Evolutionary conservation across 148 eudicot genomes (phyloP).

Genomic region (Pharnaceum exiguum): DNA sequence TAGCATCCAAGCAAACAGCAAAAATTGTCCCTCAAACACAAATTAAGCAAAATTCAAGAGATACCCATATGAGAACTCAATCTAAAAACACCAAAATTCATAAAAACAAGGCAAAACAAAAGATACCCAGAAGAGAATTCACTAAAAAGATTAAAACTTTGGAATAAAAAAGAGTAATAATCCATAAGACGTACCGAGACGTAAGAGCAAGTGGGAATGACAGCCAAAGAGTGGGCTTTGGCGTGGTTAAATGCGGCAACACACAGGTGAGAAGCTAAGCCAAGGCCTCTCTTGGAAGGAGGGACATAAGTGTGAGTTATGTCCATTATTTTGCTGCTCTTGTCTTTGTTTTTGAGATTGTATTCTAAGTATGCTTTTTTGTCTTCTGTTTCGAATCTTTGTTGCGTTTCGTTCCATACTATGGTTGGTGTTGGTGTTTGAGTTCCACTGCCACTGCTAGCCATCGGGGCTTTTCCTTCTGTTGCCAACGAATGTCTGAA

Average conservation of each 20-base stretch:
- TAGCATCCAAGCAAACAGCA: too few relatives aligned
- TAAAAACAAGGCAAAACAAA: neutral
- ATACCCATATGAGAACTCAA: too few relatives aligned
- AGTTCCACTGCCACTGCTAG: conserved; percentile 1
- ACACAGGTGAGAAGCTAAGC: conserved; percentile 67
- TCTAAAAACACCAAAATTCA: too few relatives aligned
- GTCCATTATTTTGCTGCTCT: conserved; percentile 53
- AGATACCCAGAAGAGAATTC: neutral
- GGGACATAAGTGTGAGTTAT: conserved; percentile 75
- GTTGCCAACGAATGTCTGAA: neutral
- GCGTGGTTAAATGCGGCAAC: conserved; percentile 73
- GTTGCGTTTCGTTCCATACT: conserved; percentile 41
- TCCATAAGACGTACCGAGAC: conserved; percentile 68
- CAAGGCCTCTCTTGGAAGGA: conserved; percentile 58
- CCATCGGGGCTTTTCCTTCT: conserved; percentile 20
- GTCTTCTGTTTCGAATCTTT: conserved; percentile 63
- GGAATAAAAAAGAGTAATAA: neutral
- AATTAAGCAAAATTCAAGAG: too few relatives aligned
- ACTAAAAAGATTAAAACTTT: neutral
- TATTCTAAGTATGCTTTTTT: conserved; percentile 55
- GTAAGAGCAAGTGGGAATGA: conserved; percentile 74
- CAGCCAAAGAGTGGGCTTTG: conserved; percentile 38
- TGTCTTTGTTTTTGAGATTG: conserved; percentile 22
- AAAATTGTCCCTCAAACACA: too few relatives aligned
- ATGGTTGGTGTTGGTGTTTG: conserved; percentile 26